Evolutionary conservation across 768 basidiomycete genomes (phyloP), one percentile per base, ranked within the genome.

Genomic region (Trametes elegans): DNA sequence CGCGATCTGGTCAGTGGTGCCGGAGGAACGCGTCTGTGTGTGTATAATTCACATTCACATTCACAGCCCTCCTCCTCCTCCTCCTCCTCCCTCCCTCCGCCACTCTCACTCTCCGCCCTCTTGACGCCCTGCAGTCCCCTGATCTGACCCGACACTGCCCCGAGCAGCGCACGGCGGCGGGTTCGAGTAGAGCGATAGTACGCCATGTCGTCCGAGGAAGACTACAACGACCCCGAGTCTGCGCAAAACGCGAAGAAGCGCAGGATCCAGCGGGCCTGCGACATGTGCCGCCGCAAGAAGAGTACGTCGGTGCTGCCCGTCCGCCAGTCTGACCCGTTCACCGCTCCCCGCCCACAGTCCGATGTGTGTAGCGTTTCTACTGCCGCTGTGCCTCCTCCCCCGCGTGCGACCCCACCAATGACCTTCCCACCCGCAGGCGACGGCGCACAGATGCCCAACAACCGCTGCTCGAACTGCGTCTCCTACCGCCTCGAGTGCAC

Each of bases 281-380:
- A 93, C 64, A 79, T 84, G 0, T 93, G 91, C 66, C 76, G 91
- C 32, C 76, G 88, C 53, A 93, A 92, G 77, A 94, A 94, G 73
- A 84, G 89, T 86, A 54, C 58, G 81, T 70, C 27, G 14, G 10
- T 19, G 49, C 7, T 64, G 66, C 53, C n/a, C 19, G 23, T 40
- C 46, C 18, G 40, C 19, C 35, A 44, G 13, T 34, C 41, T 8
- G n/a, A 40, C 8, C 13, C n/a, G 34, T 40, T 53, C 23, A 42
- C 31, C 50, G 18, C 39, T 18, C 11, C 29, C 16, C 19, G 7
- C 55, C 45, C 24, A 13, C 57, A 85, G 87, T 89, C 68, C 77
- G 86, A 70, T 89, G 86, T 84, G 71, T 70, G 82, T 63, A 38
- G 18, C 35, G 16, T 45, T 16, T 10, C 41, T 19, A n/a, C n/a